Conservation (phyloP, 2,329 filamentous ascomycete species). For the Phialemoniopsis sp. region DNA sequence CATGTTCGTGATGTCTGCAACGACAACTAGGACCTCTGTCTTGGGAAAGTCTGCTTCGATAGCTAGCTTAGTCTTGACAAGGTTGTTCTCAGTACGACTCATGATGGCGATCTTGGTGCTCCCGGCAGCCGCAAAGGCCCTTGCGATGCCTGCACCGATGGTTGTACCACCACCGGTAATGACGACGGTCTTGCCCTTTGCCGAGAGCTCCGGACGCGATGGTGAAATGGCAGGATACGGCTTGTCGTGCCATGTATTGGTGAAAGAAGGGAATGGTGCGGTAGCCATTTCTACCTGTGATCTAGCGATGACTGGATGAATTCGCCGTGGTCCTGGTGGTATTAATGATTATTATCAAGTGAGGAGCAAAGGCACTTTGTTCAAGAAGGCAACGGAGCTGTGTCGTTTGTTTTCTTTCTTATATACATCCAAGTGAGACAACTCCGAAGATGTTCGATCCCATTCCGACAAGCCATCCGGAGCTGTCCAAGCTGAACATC, state of each 20-base stretch:
- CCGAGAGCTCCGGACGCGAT: constrained; percentile 8
- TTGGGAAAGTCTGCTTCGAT: constrained; percentile 1
- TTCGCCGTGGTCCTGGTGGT: too few relatives aligned
- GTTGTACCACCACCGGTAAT: constrained; percentile 56
- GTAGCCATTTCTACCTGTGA: too few relatives aligned
- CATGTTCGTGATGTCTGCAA: constrained; percentile 6
- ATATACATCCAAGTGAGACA: too few relatives aligned
- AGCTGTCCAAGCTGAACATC: too few relatives aligned
- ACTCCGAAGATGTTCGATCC: too few relatives aligned
- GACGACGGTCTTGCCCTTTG: constrained; percentile 37
- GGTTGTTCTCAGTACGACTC: constrained; percentile 16
- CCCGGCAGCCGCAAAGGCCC: constrained; percentile 34
- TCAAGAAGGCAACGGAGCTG: too few relatives aligned
- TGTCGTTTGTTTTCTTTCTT: too few relatives aligned
- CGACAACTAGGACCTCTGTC: constrained; percentile 3
- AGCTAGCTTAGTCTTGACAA: constrained; percentile 8
- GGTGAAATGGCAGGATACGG: constrained; percentile 11
- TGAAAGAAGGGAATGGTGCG: constrained; percentile 2
- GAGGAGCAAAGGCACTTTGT: too few relatives aligned
- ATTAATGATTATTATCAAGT: too few relatives aligned
- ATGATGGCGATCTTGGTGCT: constrained; percentile 22
- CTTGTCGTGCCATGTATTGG: constrained; percentile 9
- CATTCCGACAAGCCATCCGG: too few relatives aligned
- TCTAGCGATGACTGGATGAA: too few relatives aligned
- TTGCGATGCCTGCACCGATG: constrained; percentile 54